Base-by-base conservation (phyloP, 2,329 filamentous ascomycete species). In the Alternaria viburni region DNA sequence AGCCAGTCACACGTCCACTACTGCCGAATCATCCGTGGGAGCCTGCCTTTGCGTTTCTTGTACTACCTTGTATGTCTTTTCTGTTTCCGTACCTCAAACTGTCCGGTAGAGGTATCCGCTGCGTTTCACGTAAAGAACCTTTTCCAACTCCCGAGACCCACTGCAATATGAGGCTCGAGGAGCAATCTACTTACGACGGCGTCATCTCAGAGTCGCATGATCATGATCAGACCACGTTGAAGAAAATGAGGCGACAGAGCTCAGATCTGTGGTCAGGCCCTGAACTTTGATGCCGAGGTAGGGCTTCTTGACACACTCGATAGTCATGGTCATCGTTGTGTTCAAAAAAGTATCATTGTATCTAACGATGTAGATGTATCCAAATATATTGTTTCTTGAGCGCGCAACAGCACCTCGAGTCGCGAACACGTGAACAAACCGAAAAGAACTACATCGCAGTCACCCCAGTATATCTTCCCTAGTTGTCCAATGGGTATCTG, bases 401-500 rank as follows among this genome's bases (percentile, higher is more conserved):
- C 36, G 36, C 19, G 19, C 45, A 47, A 47, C 15, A 2, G 19
- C 21, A 13, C 21, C 28, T 5, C 26, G 12, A 19, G 17, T 51
- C 12, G 26, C 26, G 17, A 21, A 51, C 32, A 32, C 49, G 36
- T 19, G 30, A 41, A 41, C 19, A 25, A 36, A 52, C 19, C 30
- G 49, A 41, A 52, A 52, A 36, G 19, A 41, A 41, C 15, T 36
- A 52, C 19, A 9, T 52, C 21, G 2, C 17, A 52, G 21, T 15
- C 28, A 13, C 30, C 12, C 19, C 10, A 7, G 7, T 2, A 47
- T 9, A 23, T 21, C 4, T n/a, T 6, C 19, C 15, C 30, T 52
- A 52, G 1, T 41, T 12, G 17, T 91, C 90, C 66, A 88, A 51
- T 1, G 88, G 82, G 71, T 90, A 92, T 4, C 90, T 83, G 64